Percentiles rank a stretch among this genome's conserved stretches.
These are phyloP conservation scores for Microdochium nivale DNA, from an alignment of 2,329 filamentous ascomycete species.

Conservation along the genomic window DNA sequence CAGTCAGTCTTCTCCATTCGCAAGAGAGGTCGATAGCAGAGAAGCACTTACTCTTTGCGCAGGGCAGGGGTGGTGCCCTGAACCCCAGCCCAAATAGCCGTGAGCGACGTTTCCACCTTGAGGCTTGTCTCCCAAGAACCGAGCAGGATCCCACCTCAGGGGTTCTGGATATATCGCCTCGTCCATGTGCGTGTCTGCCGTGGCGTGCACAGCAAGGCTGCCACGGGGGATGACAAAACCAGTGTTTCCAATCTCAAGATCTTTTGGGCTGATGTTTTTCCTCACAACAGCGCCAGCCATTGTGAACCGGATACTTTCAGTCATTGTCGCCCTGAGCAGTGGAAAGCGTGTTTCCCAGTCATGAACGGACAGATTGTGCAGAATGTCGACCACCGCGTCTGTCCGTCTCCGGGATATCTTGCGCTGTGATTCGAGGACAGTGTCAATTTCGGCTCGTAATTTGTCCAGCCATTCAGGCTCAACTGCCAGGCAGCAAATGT, in stretches of 20 bases:
- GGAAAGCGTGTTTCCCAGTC: constrained; percentile 2
- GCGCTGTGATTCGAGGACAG: not conserved
- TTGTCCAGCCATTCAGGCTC: not conserved
- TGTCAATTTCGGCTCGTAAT: not conserved
- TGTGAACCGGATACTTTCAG: constrained; percentile 3
- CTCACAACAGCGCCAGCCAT: constrained; percentile 3
- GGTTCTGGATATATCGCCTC: not conserved
- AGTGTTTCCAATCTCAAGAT: not conserved
- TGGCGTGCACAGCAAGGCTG: constrained; percentile 1
- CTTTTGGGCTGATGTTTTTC: constrained; percentile 1
- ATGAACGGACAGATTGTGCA: not conserved
- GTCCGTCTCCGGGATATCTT: not conserved
- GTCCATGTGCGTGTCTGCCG: constrained; percentile 2
- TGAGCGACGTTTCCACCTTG: constrained; percentile 1
- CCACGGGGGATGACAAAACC: not conserved
- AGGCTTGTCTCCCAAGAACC: not conserved
- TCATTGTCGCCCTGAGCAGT: not conserved
- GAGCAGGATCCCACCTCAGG: constrained; percentile 1
- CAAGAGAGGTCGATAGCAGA: not conserved
- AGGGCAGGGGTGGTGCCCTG: constrained; percentile 1
- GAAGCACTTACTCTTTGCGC: not conserved
- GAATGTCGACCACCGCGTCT: not conserved
- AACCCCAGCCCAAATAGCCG: constrained; percentile 2
- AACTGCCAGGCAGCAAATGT: not conserved
- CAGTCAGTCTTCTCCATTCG: not conserved